These are phyloP conservation scores for Viola pubescens DNA, from an alignment of 441 rosid genomes.

Conservation along the genomic window DNA sequence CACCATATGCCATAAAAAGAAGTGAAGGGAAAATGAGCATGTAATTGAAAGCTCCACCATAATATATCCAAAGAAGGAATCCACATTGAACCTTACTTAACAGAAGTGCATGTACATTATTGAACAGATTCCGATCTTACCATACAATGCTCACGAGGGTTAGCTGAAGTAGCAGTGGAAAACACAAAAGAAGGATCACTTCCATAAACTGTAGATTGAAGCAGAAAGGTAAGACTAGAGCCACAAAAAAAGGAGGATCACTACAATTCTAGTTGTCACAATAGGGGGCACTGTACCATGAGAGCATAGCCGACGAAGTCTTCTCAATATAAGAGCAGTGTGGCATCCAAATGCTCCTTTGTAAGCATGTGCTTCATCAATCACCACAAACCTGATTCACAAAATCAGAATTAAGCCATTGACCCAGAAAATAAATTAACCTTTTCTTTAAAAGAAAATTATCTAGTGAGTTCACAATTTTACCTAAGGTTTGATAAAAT, in stretches of 20 bases:
- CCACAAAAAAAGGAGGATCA: too few relatives aligned
- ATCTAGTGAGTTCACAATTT: constrained; percentile 3
- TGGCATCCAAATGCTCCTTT: constrained; percentile 98
- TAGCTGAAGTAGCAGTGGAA: constrained; percentile 94
- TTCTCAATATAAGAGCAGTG: constrained; percentile 87
- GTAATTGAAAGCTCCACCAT: background rate
- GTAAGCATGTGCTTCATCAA: constrained; percentile 95
- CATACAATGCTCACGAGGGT: constrained; percentile 92
- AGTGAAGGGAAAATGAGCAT: background rate
- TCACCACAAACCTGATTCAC: constrained; percentile 58
- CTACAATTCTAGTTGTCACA: background rate
- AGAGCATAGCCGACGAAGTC: constrained; percentile 80
- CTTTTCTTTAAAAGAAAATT: background rate
- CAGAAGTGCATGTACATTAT: too few relatives aligned
- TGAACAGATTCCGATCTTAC: constrained; percentile 39
- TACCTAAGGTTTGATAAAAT: constrained; percentile 84
- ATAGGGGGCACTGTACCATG: constrained; percentile 45
- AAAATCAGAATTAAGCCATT: constrained; percentile 13
- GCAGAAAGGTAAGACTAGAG: background rate
- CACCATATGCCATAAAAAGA: background rate
- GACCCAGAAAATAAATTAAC: background rate
- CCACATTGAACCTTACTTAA: background rate
- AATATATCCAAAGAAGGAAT: background rate
- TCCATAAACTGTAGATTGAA: constrained; percentile 61
- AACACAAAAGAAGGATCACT: constrained; percentile 74